These are phyloP conservation scores for Loxodes magnus DNA, from an alignment of 73 alveolate species.

Conservation along the genomic window DNA sequence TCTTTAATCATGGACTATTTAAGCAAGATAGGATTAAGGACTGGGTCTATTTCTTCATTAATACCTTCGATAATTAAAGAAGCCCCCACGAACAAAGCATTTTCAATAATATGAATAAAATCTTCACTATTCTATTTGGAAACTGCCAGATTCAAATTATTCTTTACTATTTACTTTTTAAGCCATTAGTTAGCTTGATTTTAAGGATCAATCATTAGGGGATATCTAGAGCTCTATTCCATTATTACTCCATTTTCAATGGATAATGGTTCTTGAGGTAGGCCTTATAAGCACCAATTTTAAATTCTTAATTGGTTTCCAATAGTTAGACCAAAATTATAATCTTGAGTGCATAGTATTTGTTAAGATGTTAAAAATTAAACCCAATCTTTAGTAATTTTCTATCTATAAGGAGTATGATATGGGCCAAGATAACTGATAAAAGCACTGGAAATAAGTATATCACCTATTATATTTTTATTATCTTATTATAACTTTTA, in stretches of 20 bases:
- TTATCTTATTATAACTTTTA: conserved; percentile 42
- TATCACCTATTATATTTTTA: conserved; percentile 87
- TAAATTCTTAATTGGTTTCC: conserved; percentile 86
- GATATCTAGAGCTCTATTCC: conserved; percentile 85
- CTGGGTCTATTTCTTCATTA: conserved; percentile 91
- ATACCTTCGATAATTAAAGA: conserved; percentile 78
- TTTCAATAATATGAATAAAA: conserved; percentile 36
- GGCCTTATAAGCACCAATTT: conserved; percentile 84
- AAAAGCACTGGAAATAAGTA: conserved; percentile 81
- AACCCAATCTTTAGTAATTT: conserved; percentile 70
- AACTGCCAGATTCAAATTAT: conserved; percentile 30
- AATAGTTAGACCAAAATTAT: conserved; percentile 48
- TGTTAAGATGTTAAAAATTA: conserved; percentile 6
- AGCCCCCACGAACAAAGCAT: conserved; percentile 47
- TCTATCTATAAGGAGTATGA: conserved; percentile 68
- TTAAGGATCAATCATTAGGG: conserved; percentile 94
- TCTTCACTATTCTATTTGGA: conserved; percentile 65
- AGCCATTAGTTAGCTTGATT: conserved; percentile 63
- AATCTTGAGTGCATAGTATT: conserved; percentile 61
- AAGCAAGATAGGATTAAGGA: conserved; percentile 79
- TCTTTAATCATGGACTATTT: conserved; percentile 80
- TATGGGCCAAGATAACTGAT: conserved; percentile 94
- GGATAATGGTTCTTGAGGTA: conserved; percentile 90
- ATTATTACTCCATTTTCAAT: conserved; percentile 87
- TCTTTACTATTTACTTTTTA: conserved; percentile 41